phyloP scores from a whole-genome alignment of 208 protist species.

The Acanthamoeba sp. region DNA sequence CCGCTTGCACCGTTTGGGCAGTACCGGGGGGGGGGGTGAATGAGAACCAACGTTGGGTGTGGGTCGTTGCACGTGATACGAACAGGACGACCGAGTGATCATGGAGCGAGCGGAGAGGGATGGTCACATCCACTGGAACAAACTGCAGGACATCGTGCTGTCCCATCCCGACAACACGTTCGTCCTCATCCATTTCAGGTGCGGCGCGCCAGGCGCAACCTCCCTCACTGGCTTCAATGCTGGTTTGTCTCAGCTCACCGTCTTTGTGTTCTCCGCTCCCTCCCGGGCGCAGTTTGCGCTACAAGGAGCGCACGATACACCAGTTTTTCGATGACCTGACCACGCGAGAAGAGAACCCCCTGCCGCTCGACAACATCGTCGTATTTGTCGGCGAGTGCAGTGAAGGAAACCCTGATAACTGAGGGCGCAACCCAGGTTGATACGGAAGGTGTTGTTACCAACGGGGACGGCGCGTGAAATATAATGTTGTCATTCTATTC shows the following conservation, averaged over 20 bases:
- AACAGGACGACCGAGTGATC: not conserved
- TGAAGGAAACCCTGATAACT: slow-evolving; percentile 38
- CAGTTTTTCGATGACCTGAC: slow-evolving; percentile 27
- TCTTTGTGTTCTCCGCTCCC: not conserved
- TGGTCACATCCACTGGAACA: slow-evolving; percentile 57
- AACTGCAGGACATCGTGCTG: slow-evolving; percentile 33
- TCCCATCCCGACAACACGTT: slow-evolving; percentile 36
- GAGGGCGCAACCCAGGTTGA: not conserved
- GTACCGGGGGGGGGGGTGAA: too few species aligned
- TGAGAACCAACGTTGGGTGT: too few species aligned
- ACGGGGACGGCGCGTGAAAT: too few species aligned
- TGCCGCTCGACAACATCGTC: slow-evolving; percentile 37
- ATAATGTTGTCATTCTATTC: too few species aligned
- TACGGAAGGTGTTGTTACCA: not conserved
- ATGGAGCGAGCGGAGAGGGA: slow-evolving; percentile 42
- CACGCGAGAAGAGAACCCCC: slow-evolving; percentile 7
- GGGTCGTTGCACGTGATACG: not conserved
- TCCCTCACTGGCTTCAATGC: too few species aligned
- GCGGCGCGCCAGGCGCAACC: too few species aligned
- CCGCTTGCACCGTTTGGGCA: too few species aligned
- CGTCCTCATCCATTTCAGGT: slow-evolving; percentile 62
- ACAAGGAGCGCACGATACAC: slow-evolving; percentile 22
- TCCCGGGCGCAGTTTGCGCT: not conserved
- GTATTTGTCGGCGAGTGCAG: slow-evolving; percentile 29
- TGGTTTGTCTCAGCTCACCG: too few species aligned